Evolutionary conservation across 2,329 filamentous ascomycete species (phyloP), one percentile per base, ranked within the genome.

Genomic region (Stylonectria norvegica): DNA sequence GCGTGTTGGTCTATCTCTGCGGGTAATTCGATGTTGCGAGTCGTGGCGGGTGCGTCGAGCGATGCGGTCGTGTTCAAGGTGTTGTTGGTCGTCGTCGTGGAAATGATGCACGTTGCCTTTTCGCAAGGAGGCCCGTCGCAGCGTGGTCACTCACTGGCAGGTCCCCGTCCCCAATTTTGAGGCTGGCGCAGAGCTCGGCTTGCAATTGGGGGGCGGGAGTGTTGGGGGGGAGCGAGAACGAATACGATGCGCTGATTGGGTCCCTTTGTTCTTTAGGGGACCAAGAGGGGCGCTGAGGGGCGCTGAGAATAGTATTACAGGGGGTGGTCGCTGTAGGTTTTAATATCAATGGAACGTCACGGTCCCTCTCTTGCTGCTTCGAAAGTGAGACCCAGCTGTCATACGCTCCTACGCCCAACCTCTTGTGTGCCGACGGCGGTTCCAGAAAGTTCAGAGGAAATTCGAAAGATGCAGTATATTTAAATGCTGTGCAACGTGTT

Each of bases 101-200:
- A 59, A 60, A 55, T 44, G 57, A 52, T 52, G 58, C 45, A 61
- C 59, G 59, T 61, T 58, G 59, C 58, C 59, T 60, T 48, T 60
- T 59, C 48, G 52, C 45, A 43, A 8, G n/a, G 50, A 49, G 38
- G 44, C 48, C 38, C 44, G 36, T 39, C 17, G 39, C 34, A 34
- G 31, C 32, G 25, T 27, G 38, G 34, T 35, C 36, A 32, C 12
- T 22, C 35, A 14, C 27, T 25, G 36, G 27, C 22, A n/a, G 28
- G 29, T 33, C 27, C 27, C 42, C 36, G 49, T 52, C 51, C 47
- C 47, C 51, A 56, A 55, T 55, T 54, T 49, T 50, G 52, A 55
- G 53, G 54, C 48, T 56, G 52, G 52, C 36, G 46, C 50, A 51
- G 50, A 44, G 22, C 22, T 40, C 34, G 42, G 42, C 47, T 39